These are phyloP conservation scores for Thuja plicata DNA, from an alignment of 83 land plant genomes.

Conservation along the genomic window DNA sequence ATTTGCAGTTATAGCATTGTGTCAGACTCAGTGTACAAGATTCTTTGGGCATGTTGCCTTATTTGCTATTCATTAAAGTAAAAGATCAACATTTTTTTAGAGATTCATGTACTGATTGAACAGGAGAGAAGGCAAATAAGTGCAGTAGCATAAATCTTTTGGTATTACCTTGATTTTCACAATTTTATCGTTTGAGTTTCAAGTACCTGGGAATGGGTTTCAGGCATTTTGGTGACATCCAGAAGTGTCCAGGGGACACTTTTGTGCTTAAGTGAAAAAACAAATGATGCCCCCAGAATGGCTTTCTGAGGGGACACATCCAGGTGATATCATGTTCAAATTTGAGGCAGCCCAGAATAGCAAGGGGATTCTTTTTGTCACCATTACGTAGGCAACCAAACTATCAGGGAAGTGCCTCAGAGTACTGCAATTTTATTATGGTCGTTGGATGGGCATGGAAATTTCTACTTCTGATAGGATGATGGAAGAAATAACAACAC, in stretches of 20 bases:
- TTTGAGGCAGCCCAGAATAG: neutral
- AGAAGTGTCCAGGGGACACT: too few relatives aligned
- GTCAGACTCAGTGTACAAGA: neutral
- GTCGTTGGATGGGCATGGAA: neutral
- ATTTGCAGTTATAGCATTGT: neutral
- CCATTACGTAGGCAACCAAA: neutral
- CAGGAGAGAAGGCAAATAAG: neutral
- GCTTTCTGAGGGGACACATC: neutral
- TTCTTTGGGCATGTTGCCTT: neutral
- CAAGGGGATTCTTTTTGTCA: neutral
- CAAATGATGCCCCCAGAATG: neutral
- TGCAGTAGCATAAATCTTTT: neutral
- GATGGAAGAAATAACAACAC: neutral
- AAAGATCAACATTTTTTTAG: neutral
- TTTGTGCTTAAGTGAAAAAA: too few relatives aligned
- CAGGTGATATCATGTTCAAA: neutral
- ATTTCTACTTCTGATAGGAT: neutral
- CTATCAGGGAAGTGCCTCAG: neutral
- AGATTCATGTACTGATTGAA: neutral
- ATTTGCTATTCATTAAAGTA: neutral
- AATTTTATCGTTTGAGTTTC: neutral
- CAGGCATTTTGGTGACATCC: too few relatives aligned
- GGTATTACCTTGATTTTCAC: neutral
- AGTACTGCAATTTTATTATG: neutral
- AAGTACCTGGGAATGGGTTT: too few relatives aligned